Base-by-base conservation (phyloP, 2,329 filamentous ascomycete genomes). In the Juglanconis sp. region DNA sequence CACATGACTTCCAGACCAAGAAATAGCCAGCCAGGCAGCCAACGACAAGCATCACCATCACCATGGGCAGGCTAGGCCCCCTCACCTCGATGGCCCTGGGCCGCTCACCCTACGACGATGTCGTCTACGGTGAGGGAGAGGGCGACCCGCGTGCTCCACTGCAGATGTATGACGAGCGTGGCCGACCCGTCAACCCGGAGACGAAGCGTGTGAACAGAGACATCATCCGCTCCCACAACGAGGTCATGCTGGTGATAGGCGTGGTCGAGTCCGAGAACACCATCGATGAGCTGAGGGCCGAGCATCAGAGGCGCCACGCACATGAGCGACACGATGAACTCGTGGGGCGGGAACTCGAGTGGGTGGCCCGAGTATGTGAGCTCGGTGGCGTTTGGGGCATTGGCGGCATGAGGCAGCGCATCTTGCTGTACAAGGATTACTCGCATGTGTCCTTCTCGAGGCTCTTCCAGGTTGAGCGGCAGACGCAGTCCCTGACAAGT, bases 181-280 rank as follows among this genome's bases (percentile, higher is more conserved):
- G 84, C 13, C 81, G 83, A 9, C 81, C 84, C 3, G 67, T 83
- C 53, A 86, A 86, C 64, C 76, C 76, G 0, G 77, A 80, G 55
- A 85, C 82, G 1, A 82, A 80, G 66, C 73, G 75, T 11, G 78
- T 84, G 63, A 85, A 85, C 64, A 77, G 79, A 53, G 80, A 84
- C 60, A 79, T 86, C 36, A 82, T 87, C 32, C 77, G 84, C 55
- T 79, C 84, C 9, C 84, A 87, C 66, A 87, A 87, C 64, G 83
- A 87, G 64, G 84, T 87, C 3, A 87, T 87, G 84, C 76, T 80
- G 17, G 82, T 85, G 9, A 86, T 87, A 44, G 84, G 84, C 5
- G 84, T 86, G 4, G 84, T 83, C 8, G 84, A 87, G 65, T 81
- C 83, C 13, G 83, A 86, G 56, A 79, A 78, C 54, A 71, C 72